A percentile compares a stretch with the other conserved stretches of the same genome.
Evolutionary conservation across 345 rosid genomes (phyloP).

Genomic region (Euphorbia tirucalli): DNA sequence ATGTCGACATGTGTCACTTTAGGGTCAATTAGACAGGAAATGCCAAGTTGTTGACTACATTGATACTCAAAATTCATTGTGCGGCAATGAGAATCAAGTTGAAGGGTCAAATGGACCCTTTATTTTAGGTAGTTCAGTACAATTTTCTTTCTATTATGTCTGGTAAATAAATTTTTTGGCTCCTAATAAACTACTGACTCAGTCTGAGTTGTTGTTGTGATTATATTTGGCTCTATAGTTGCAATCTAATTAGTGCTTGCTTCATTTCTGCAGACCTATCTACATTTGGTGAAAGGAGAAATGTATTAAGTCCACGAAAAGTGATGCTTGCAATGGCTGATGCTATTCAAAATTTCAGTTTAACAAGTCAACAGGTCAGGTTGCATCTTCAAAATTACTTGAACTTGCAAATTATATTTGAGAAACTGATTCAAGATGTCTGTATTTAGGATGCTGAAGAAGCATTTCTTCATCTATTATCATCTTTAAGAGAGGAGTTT

Average conservation of each 20-base stretch:
- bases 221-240: not conserved
- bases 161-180: no score
- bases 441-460: constrained; percentile 77
- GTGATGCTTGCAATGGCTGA: constrained; percentile 71
- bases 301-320: constrained; percentile 53
- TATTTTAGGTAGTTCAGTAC: no score
- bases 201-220: no score
- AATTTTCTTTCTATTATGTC: no score
- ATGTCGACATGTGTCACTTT: no score
- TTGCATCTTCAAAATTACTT: constrained; percentile 10
- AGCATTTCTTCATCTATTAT: constrained; percentile 79
- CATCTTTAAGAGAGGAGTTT: constrained; percentile 74
- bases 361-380: constrained; percentile 77
- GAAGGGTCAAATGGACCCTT: no score
- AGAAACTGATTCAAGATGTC: constrained; percentile 16
- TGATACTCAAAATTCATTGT: no score
- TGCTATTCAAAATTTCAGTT: constrained; percentile 57
- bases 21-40: no score
- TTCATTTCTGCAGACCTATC: constrained; percentile 45
- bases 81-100: no score
- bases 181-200: no score
- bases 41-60: no score
- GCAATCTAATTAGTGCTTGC: not conserved
- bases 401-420: not conserved
- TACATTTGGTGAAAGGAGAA: constrained; percentile 31